Conservation (phyloP, 371 early-diverging fungal genomes). For the Mortierella polycephala region DNA sequence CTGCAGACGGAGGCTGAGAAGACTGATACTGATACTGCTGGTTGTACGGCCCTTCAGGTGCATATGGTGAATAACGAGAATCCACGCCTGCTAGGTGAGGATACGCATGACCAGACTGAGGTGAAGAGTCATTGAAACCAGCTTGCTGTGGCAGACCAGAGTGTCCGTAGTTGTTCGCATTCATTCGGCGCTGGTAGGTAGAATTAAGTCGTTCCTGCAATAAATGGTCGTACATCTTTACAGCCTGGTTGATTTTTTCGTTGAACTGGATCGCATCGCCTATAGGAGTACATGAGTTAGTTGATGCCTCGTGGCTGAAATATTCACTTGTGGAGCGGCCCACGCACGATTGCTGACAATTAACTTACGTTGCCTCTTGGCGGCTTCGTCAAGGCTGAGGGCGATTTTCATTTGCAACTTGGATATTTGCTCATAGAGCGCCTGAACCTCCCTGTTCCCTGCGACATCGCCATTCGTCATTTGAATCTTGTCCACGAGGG, state of each 20-base stretch:
- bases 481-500: conserved; percentile 71
- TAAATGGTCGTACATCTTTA: conserved; percentile 83
- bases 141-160: conserved; percentile 21
- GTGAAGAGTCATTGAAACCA: conserved; percentile 6
- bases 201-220: conserved; percentile 74
- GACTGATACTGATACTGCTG: conserved; percentile 26
- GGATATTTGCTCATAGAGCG: conserved; percentile 77
- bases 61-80: conserved; percentile 19
- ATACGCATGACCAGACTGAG: conserved; percentile 17
- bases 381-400: conserved; percentile 72
- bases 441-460: conserved; percentile 74
- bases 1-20: conserved; percentile 13
- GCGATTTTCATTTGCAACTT: conserved; percentile 78
- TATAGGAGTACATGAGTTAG: conserved; percentile 19
- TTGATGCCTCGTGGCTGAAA: too few relatives aligned
- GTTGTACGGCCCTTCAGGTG: conserved; percentile 12
- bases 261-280: conserved; percentile 74
- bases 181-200: conserved; percentile 49
- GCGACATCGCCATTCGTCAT: conserved; percentile 68
- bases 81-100: conserved; percentile 27
- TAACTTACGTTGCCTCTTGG: conserved; percentile 68
- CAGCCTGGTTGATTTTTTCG: conserved; percentile 78
- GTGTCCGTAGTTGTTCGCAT: conserved; percentile 20
- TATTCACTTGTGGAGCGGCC: too few relatives aligned
- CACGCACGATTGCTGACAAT: background rate